A percentile compares a stretch with the other conserved stretches of the same genome.
Conservation (phyloP, 768 basidiomycete genomes). For the Suillus americanus region DNA sequence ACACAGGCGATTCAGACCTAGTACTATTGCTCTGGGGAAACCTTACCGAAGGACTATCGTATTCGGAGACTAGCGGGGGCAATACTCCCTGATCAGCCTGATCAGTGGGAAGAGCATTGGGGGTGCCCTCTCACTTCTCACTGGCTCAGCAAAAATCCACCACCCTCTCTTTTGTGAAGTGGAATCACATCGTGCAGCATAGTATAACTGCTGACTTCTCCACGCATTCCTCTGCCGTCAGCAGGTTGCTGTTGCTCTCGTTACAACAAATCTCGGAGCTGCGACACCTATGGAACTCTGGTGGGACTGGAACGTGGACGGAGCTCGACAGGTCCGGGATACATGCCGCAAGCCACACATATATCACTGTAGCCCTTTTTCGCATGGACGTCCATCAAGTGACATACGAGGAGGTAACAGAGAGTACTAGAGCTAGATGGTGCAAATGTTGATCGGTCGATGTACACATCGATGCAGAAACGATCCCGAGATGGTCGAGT, state of each 20-base stretch:
- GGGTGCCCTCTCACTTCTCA: too few relatives aligned
- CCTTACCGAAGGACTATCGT: too few relatives aligned
- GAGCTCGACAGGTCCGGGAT: background rate
- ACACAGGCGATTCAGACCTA: too few relatives aligned
- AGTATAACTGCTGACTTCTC: too few relatives aligned
- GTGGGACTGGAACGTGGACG: background rate
- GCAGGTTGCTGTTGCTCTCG: background rate
- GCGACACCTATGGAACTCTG: background rate
- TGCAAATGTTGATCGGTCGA: slow-evolving; percentile 22
- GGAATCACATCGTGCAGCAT: background rate
- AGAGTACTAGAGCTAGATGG: slow-evolving; percentile 25
- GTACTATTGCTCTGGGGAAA: too few relatives aligned
- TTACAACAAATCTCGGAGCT: background rate
- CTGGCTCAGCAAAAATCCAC: too few relatives aligned
- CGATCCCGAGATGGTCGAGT: too few relatives aligned
- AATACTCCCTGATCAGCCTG: too few relatives aligned
- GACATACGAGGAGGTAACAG: too few relatives aligned
- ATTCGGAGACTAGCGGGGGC: too few relatives aligned
- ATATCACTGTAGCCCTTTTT: background rate
- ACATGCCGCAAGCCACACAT: background rate
- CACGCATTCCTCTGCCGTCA: background rate
- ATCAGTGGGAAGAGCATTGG: too few relatives aligned
- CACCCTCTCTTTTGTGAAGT: background rate
- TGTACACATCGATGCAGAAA: slow-evolving; percentile 20
- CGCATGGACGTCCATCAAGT: background rate